These are phyloP conservation scores for Vanderwaltozyma polyspora DNA, from an alignment of 805 yeast species.

Conservation along the genomic window DNA sequence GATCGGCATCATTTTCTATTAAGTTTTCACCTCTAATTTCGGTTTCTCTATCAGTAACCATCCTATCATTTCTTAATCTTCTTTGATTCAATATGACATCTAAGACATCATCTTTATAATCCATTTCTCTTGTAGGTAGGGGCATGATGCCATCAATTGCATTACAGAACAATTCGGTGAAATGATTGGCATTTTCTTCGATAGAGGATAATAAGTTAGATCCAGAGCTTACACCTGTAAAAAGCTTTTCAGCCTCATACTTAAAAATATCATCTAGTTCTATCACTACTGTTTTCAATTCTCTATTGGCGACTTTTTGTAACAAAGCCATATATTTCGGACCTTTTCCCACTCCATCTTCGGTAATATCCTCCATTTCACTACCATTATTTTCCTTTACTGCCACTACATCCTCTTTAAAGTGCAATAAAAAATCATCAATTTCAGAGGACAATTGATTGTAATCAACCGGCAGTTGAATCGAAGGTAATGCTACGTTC, in stretches of 20 bases:
- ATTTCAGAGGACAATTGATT: slow-evolving; percentile 46
- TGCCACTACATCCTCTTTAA: slow-evolving; percentile 31
- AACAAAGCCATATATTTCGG: slow-evolving; percentile 68
- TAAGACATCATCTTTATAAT: slow-evolving; percentile 77
- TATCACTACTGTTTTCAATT: slow-evolving; percentile 50
- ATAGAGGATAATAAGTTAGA: slow-evolving; percentile 31
- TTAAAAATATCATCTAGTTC: slow-evolving; percentile 76
- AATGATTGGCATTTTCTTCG: slow-evolving; percentile 64
- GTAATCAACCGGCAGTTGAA: slow-evolving; percentile 66
- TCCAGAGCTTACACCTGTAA: slow-evolving; percentile 14
- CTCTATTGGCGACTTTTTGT: slow-evolving; percentile 79
- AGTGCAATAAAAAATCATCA: slow-evolving; percentile 57
- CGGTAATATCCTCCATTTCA: slow-evolving; percentile 18
- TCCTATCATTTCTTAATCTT: slow-evolving; percentile 65
- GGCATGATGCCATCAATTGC: slow-evolving; percentile 80
- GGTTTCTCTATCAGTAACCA: slow-evolving; percentile 54
- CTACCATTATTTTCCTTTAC: slow-evolving; percentile 21
- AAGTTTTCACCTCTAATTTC: slow-evolving; percentile 39
- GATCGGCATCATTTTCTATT: slow-evolving; percentile 16
- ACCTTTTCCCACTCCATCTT: slow-evolving; percentile 30
- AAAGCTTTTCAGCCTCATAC: slow-evolving; percentile 43
- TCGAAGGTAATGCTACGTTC: slow-evolving; percentile 42
- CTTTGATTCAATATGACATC: slow-evolving; percentile 91
- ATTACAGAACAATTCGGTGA: slow-evolving; percentile 61
- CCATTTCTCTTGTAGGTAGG: slow-evolving; percentile 62